A percentile compares a stretch with the other conserved stretches of the same genome.
phyloP scores from a whole-genome alignment of 257 asterid species.

The Capsicum rhomboideum region DNA sequence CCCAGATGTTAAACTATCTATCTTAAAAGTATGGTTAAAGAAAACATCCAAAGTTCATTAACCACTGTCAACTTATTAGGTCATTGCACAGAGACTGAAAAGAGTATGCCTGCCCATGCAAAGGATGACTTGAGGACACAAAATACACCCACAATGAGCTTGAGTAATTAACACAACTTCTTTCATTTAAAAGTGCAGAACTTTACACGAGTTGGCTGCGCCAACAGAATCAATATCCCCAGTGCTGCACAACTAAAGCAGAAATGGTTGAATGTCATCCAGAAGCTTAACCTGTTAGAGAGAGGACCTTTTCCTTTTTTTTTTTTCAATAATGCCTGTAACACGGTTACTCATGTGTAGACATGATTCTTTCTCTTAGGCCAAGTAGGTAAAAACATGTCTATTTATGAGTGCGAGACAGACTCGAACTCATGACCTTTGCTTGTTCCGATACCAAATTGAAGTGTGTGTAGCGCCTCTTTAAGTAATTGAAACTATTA shows the following conservation, averaged over 20 bases:
- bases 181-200: background rate
- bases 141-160: background rate
- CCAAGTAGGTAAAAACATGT: background rate
- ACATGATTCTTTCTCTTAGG: background rate
- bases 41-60: background rate
- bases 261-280: background rate
- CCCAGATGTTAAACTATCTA: background rate
- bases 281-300: background rate
- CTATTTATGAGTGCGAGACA: background rate
- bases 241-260: background rate
- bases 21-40: background rate
- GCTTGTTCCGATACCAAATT: background rate
- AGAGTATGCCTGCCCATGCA: background rate
- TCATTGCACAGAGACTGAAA: background rate
- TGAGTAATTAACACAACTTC: background rate
- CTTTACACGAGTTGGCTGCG: background rate
- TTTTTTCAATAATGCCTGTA: background rate
- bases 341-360: background rate
- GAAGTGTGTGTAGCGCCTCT: background rate
- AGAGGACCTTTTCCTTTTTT: background rate
- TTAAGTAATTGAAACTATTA: background rate
- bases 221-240: background rate
- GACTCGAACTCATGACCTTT: background rate
- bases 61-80: background rate
- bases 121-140: background rate